Conservation (phyloP, 441 rosid species). For the Euphorbia schlechtendalii region DNA sequence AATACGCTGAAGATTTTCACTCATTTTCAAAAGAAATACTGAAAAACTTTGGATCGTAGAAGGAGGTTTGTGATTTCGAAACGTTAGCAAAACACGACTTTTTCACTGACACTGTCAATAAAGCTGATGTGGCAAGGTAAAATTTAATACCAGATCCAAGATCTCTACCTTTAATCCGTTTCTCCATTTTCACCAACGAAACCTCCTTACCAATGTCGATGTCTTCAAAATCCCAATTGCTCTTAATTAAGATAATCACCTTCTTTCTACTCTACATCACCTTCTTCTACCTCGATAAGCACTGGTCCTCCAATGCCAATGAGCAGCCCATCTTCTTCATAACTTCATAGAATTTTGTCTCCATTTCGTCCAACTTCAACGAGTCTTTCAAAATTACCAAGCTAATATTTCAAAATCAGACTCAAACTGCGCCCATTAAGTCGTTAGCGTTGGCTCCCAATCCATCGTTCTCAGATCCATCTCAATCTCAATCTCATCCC, state of each 20-base stretch:
- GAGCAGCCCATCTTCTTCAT: slow-evolving; percentile 61
- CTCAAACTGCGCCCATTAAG: slow-evolving; percentile 25
- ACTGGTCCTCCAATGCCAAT: slow-evolving; percentile 56
- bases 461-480: slow-evolving; percentile 6
- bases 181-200: slow-evolving; percentile 33
- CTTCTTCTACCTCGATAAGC: slow-evolving; percentile 77
- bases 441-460: slow-evolving; percentile 22
- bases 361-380: slow-evolving; percentile 57
- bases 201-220: slow-evolving; percentile 33
- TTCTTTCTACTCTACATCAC: slow-evolving; percentile 42
- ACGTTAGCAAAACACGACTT: too few relatives aligned
- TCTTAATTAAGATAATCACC: slow-evolving; percentile 49
- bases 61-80: too few relatives aligned
- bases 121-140: too few relatives aligned
- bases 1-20: too few relatives aligned
- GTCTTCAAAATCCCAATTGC: slow-evolving; percentile 36
- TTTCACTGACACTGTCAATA: too few relatives aligned
- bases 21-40: too few relatives aligned
- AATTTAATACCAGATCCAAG: slow-evolving; percentile 1
- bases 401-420: slow-evolving; percentile 26
- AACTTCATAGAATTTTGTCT: slow-evolving; percentile 28
- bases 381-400: slow-evolving; percentile 39
- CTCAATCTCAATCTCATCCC: not conserved
- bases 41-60: too few relatives aligned
- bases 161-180: not conserved